Percentiles rank a stretch among this genome's conserved stretches.
These are phyloP conservation scores for Mucor plumbeus DNA, from an alignment of 371 early-diverging fungal species.

Conservation along the genomic window DNA sequence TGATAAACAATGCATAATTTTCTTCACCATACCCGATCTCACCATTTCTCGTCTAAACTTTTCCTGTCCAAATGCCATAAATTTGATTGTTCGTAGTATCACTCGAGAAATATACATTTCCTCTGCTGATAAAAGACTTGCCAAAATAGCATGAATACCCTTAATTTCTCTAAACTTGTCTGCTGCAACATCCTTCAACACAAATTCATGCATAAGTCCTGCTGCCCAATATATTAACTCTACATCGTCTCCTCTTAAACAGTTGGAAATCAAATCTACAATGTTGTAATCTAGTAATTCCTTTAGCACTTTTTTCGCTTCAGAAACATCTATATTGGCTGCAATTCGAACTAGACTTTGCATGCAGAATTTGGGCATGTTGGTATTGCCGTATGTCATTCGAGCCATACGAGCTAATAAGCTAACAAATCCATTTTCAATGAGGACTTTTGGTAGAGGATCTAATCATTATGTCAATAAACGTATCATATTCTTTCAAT, in stretches of 20 bases:
- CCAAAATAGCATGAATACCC: slow-evolving; percentile 66
- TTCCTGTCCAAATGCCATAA: slow-evolving; percentile 67
- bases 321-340: slow-evolving; percentile 58
- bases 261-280: slow-evolving; percentile 69
- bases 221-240: slow-evolving; percentile 86
- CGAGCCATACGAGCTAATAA: slow-evolving; percentile 73
- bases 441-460: slow-evolving; percentile 63
- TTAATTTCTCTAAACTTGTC: slow-evolving; percentile 63
- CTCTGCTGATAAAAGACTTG: slow-evolving; percentile 61
- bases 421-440: slow-evolving; percentile 62
- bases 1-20: slow-evolving; percentile 68
- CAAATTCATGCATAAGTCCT: slow-evolving; percentile 83
- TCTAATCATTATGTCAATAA: slow-evolving; percentile 40
- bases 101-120: slow-evolving; percentile 76
- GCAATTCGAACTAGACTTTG: slow-evolving; percentile 82
- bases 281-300: slow-evolving; percentile 71
- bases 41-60: slow-evolving; percentile 61
- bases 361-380: slow-evolving; percentile 84
- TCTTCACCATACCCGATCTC: slow-evolving; percentile 60
- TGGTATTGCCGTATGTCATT: slow-evolving; percentile 79
- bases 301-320: slow-evolving; percentile 50
- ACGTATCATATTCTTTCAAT: not conserved
- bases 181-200: slow-evolving; percentile 69
- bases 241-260: slow-evolving; percentile 77
- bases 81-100: slow-evolving; percentile 73